Evolutionary conservation across 495 filamentous ascomycete species (phyloP).

Genomic region (Penicillium pancosmium): DNA sequence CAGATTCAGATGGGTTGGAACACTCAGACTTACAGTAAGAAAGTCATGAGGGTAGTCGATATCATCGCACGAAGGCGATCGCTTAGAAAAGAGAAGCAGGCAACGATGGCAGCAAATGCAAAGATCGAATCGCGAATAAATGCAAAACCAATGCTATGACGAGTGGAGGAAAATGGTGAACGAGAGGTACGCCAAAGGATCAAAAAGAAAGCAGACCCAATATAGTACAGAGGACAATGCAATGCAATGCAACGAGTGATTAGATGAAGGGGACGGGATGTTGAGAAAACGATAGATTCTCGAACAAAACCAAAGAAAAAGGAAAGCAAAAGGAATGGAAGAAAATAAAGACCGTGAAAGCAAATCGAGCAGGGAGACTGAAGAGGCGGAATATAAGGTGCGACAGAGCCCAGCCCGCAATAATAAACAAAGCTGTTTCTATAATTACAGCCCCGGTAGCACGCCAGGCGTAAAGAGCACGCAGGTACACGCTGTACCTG

Average conservation of each 20-base stretch:
- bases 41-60: conserved; percentile 76
- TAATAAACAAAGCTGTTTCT: conserved; percentile 25
- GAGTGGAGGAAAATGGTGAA: conserved; percentile 12
- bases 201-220: conserved; percentile 20
- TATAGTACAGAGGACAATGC: conserved; percentile 26
- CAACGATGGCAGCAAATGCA: not conserved
- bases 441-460: conserved; percentile 25
- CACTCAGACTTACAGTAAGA: conserved; percentile 63
- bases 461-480: not conserved
- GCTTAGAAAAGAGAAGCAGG: conserved; percentile 11
- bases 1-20: not conserved
- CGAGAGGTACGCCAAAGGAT: conserved; percentile 6
- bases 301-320: conserved; percentile 4
- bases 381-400: conserved; percentile 10
- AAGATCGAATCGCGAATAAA: conserved; percentile 12
- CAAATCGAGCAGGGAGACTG: not conserved
- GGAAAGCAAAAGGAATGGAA: conserved; percentile 7
- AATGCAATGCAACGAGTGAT: conserved; percentile 24
- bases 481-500: conserved; percentile 20
- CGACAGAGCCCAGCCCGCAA: conserved; percentile 17
- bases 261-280: conserved; percentile 5
- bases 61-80: conserved; percentile 50
- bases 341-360: not conserved
- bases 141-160: conserved; percentile 11
- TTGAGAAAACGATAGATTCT: conserved; percentile 7